Evolutionary conservation across 371 early-diverging fungal species (phyloP), one percentile per base, ranked within the genome.

Genomic region (Phascolomyces articulosus): DNA sequence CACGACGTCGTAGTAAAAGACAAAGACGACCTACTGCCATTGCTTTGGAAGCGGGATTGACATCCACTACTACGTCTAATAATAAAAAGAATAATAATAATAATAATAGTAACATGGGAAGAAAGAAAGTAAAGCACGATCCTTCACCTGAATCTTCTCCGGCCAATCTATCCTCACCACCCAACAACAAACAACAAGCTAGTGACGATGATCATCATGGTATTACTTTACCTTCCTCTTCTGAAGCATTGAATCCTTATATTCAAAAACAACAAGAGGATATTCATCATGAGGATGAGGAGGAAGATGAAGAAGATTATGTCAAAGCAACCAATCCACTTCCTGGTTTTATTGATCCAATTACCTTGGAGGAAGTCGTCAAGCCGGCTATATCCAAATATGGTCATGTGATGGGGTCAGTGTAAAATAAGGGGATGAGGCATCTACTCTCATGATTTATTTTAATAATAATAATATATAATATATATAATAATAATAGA

Each of bases 361-460:
- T 97, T 65, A 96, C 96, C 10, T 72, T 96, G 44, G 95, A 96
- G 62, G 90, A 90, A 54, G 93, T 97, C 20, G 83, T 90, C n/a
- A 93, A 92, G 64, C 97, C 97, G 8, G 96, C 97, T 4, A 96
- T 97, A 51, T 96, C 96, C 24, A 95, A 93, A 60, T 96, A 93
- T 70, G 97, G 97, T 24, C 97, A 96, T 80, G 96, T 97, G 55
- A 96, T 95, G 93, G 92, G 92, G 73, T 90, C 24, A 31, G 56
- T 20, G n/a, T 31, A 47, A 6, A 13, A 34, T 34, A 34, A 9
- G 34, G n/a, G n/a, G n/a, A n/a, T n/a, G n/a, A n/a, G n/a, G n/a
- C n/a, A n/a, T n/a, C n/a, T n/a, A n/a, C n/a, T n/a, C n/a, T n/a
- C 34, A 34, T 34, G 34, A 34, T 34, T 58, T 16, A n/a, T n/a